Base-by-base conservation (phyloP, 2,329 filamentous ascomycete genomes). In the Coniochaeta prunicola region DNA sequence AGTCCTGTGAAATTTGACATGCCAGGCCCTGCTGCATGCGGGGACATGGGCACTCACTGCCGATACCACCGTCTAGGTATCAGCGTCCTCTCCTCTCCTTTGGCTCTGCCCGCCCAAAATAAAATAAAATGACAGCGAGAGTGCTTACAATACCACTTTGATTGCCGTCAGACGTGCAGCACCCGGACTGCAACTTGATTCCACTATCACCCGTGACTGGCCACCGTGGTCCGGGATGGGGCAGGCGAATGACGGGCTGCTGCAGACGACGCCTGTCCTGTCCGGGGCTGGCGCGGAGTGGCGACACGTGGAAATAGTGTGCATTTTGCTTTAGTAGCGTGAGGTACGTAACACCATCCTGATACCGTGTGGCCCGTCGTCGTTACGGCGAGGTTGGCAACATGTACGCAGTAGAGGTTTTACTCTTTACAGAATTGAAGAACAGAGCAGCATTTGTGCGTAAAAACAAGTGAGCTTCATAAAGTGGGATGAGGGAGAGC, bases 241-340 rank as follows among this genome's bases (percentile, higher is more conserved):
- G 21, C 2, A 30, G 12, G n/a, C 3, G 45, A 28, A n/a, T 17
- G 45, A 50, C 45, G 45, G 45, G 45, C 24, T 50, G 45, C 24
- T 50, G 45, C 45, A 50, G 45, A 26, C 24, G 45, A 50, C 45
- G 45, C 45, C 45, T 50, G 45, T 50, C 45, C 45, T 50, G 45
- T 50, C 45, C 26, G 45, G 45, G 45, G 24, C 45, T 50, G 45
- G 24, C 26, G 45, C 6, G 21, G 45, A 50, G 45, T 50, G 45
- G 45, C 45, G 45, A 50, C 45, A 50, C 45, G 45, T 50, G 45
- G 45, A 21, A 50, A 50, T 30, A 50, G 45, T 30, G 5, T 40
- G 15, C 10, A 34, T 7, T n/a, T 17, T 40, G 36, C 36, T n/a
- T 38, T 38, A 50, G 45, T 30, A 50, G 13, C 21, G 21, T n/a